phyloP scores from a whole-genome alignment of 2,329 filamentous ascomycete species.

The Fusarium nurragi region DNA sequence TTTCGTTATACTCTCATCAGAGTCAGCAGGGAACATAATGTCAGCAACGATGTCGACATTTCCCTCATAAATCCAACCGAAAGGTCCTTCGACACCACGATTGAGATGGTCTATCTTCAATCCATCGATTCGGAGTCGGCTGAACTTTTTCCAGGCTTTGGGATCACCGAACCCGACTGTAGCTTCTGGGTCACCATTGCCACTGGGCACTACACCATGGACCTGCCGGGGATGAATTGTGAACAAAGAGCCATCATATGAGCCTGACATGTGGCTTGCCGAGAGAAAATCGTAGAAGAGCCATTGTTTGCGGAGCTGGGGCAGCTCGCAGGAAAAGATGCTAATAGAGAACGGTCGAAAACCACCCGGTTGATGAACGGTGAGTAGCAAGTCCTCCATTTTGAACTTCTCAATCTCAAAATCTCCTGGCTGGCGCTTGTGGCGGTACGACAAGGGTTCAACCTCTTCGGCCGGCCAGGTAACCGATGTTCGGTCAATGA shows the following conservation, averaged over 20 bases:
- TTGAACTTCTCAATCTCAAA: conserved; percentile 98
- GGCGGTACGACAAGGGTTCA: conserved; percentile 87
- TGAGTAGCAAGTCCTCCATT: conserved; percentile 91
- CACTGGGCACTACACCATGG: conserved; percentile 74
- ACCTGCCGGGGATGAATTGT: conserved; percentile 95
- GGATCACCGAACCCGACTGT: conserved; percentile 68
- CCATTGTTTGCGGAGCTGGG: conserved; percentile 93
- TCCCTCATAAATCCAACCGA: conserved; percentile 97
- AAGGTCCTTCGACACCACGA: conserved; percentile 88
- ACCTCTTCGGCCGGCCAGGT: conserved; percentile 70
- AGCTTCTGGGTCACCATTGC: conserved; percentile 61
- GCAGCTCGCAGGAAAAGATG: conserved; percentile 95
- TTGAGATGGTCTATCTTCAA: conserved; percentile 97
- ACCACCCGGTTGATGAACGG: conserved; percentile 85
- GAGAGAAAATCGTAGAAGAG: conserved; percentile 97
- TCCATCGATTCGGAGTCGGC: conserved; percentile 88
- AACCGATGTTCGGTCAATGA: conserved; percentile 89
- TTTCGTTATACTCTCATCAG: conserved; percentile 88
- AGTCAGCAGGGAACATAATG: conserved; percentile 90
- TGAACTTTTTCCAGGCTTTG: conserved; percentile 94
- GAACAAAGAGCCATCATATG: conserved; percentile 94
- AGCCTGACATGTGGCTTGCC: conserved; percentile 95
- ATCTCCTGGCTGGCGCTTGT: conserved; percentile 88
- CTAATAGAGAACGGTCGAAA: conserved; percentile 97
- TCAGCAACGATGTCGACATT: conserved; percentile 97